Conservation (phyloP, 345 rosid species). For the Kernera saxatilis region DNA sequence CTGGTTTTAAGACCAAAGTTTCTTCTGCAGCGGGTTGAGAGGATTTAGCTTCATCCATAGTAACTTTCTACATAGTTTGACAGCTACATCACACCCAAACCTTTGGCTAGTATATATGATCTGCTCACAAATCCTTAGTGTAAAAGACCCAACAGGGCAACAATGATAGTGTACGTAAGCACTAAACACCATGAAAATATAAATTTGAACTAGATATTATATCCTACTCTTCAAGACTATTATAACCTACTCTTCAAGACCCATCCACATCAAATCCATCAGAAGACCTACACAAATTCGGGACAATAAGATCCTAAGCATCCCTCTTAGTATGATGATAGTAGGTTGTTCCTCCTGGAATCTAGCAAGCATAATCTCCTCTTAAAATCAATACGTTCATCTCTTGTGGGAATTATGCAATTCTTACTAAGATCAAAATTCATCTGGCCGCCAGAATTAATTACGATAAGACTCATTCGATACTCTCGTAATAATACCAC, state of each 20-base stretch:
- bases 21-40: not conserved
- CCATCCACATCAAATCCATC: not conserved
- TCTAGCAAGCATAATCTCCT: not conserved
- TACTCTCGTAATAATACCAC: too few relatives aligned
- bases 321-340: not conserved
- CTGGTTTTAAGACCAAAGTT: constrained; percentile 45
- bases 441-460: too few relatives aligned
- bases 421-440: not conserved
- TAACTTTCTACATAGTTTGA: not conserved
- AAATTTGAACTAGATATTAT: not conserved
- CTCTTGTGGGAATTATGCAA: not conserved
- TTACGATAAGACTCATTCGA: too few relatives aligned
- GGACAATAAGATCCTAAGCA: not conserved
- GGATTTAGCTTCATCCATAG: not conserved
- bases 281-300: not conserved
- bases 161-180: too few relatives aligned
- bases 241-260: not conserved
- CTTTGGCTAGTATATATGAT: not conserved
- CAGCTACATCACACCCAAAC: not conserved
- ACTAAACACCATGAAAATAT: not conserved
- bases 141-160: not conserved
- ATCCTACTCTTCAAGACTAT: too few relatives aligned
- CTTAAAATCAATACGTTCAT: not conserved
- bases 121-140: not conserved
- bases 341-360: not conserved